Evolutionary conservation across 257 asterid genomes (phyloP), one percentile per base, ranked within the genome.

Genomic region (Nicotiana paniculata): DNA sequence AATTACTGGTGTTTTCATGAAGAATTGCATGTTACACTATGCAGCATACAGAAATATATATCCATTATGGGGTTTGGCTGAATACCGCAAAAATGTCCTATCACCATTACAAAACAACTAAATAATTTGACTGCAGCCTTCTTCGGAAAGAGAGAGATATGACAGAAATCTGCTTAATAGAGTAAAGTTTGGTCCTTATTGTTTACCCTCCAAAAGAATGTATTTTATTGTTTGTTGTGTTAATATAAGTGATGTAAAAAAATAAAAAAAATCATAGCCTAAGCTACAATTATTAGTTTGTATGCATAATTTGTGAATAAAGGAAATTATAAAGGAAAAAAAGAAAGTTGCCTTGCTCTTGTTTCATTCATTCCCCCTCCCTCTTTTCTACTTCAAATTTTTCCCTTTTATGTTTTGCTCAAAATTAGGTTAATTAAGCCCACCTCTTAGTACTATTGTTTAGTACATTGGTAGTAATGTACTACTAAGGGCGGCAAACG

Each of bases 11-110:
- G 96, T 89, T 43, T 94, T 93, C 85, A 88, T 82, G 90, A 93
- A 91, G 92, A 94, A 90, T 61, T 93, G 98, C 90, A 93, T 94
- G 97, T 58, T 91, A 57, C 98, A 94, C 68, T 94, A 94, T 81
- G 93, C 98, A 21, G 90, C 92, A 17, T 91, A 91, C 86, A 89
- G 97, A 57, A 92, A 91, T 32, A 91, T 90, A 66, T 91, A 88
- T 72, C 94, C 97, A 24, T 26, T 94, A 77, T 94, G 97, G 96
- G 97, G 93, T 81, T 84, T 94, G 17, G 97, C 97, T 13, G 97
- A 93, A 77, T 94, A 91, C 18, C 89, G 97, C 61, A 88, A 82
- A 26, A 86, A 55, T 43, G 86, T 83, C 53, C 62, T 43, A 77
- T 37, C 77, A 21, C 83, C 85, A 43, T 48, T 74, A 24, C 26